Base-by-base conservation (phyloP, 2,329 filamentous ascomycete species). In the Tetracladium maxilliforme region DNA sequence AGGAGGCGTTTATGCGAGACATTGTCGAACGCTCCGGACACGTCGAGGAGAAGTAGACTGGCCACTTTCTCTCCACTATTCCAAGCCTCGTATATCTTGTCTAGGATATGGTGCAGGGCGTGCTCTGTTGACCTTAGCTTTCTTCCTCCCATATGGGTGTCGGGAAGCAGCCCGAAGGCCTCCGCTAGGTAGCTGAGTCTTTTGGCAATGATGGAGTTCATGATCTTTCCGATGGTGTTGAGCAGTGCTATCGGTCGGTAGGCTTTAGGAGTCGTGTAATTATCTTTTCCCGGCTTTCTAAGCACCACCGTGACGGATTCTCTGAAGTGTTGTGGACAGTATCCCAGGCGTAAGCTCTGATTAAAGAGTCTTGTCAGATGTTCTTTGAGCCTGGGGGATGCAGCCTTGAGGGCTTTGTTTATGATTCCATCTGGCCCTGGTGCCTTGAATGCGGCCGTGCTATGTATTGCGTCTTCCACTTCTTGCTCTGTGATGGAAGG, bases 31-130 rank as follows among this genome's bases (percentile, higher is more conserved):
- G 41, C 45, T 12, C 39, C 35, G 3, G 37, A 41, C 13, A 48
- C 31, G 31, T 50, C 37, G 2, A 49, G 36, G 4, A 40, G 24
- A 3, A 47, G 38, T n/a, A 50, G 30, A 14, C 36, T 44, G n/a
- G 33, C 40, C 4, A 47, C 37, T 16, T 38, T 18, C 10, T 17
- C 14, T 18, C 26, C 16, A 4, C 28, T 20, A 21, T 34, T 36
- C 36, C 26, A 46, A 23, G 30, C 30, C 26, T 28, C 22, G 18
- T 42, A 33, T 17, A 48, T 39, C 28, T 36, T 39, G 22, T 43
- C 33, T 9, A 36, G 36, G 14, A 48, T 27, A 11, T 36, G 23
- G 17, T 47, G 32, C 5, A 49, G 26, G 13, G 41, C 41, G 25
- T 43, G 31, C 10, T 44, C 37, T 21, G 30, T 38, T 5, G 36